Percentiles rank a stretch among this genome's conserved stretches.
Evolutionary conservation across 805 yeast species (phyloP).

Genomic region (Myxozyma neotropica): DNA sequence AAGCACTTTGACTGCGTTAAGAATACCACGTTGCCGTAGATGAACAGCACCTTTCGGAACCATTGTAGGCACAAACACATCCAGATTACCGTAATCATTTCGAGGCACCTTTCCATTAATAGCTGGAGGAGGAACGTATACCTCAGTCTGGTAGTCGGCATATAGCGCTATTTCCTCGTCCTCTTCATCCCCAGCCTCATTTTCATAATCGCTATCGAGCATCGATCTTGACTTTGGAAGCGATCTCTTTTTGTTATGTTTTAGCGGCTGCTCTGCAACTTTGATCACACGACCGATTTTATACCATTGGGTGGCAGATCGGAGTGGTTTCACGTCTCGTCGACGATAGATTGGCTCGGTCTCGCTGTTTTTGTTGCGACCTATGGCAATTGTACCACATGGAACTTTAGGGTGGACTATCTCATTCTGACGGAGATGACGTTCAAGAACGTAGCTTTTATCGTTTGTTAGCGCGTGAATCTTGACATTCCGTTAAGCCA

Average conservation of each 20-base stretch:
- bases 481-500: background rate
- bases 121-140: constrained; percentile 66
- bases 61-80: constrained; percentile 76
- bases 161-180: constrained; percentile 66
- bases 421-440: constrained; percentile 73
- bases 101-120: constrained; percentile 69
- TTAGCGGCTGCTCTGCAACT: constrained; percentile 67
- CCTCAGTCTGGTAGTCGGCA: constrained; percentile 75
- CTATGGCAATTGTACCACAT: constrained; percentile 64
- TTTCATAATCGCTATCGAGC: constrained; percentile 39
- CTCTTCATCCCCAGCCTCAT: constrained; percentile 47
- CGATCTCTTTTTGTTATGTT: constrained; percentile 46
- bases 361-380: constrained; percentile 51
- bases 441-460: constrained; percentile 68
- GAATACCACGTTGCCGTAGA: constrained; percentile 51
- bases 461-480: background rate
- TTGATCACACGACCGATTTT: constrained; percentile 74
- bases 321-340: constrained; percentile 60
- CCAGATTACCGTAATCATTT: constrained; percentile 82
- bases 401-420: constrained; percentile 66
- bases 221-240: constrained; percentile 34
- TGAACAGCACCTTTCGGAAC: constrained; percentile 77
- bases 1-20: constrained; percentile 69
- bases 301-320: constrained; percentile 86
- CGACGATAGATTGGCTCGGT: constrained; percentile 57